phyloP scores from a whole-genome alignment of 2,329 filamentous ascomycete species.

The Nannizzia gypsea region DNA sequence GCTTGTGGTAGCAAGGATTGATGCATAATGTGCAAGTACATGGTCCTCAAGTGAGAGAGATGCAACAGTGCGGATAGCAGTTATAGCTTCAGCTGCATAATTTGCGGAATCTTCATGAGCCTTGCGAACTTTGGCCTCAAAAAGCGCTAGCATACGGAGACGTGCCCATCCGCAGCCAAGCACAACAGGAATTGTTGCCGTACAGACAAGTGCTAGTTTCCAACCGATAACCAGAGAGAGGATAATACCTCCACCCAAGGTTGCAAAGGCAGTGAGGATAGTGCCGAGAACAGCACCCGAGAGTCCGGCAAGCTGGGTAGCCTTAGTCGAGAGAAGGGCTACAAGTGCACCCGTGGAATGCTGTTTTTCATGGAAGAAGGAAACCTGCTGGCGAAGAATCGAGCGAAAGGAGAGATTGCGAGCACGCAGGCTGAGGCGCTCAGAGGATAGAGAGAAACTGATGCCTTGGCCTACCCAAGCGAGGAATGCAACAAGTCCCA shows the following conservation, averaged over 20 bases:
- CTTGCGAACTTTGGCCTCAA: conserved; percentile 66
- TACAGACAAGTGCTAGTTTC: conserved; percentile 77
- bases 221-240: conserved; percentile 66
- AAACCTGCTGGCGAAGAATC: conserved; percentile 84
- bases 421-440: conserved; percentile 72
- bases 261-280: conserved; percentile 66
- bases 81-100: too few species aligned
- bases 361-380: conserved; percentile 79
- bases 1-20: too few species aligned
- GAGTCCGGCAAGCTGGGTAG: conserved; percentile 75
- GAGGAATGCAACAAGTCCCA: conserved; percentile 61
- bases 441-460: conserved; percentile 73
- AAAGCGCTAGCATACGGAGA: conserved; percentile 70
- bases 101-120: conserved; percentile 70
- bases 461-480: conserved; percentile 57
- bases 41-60: too few species aligned
- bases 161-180: conserved; percentile 71
- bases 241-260: conserved; percentile 59
- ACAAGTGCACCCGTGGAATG: conserved; percentile 83
- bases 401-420: conserved; percentile 70
- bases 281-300: conserved; percentile 80
- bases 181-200: conserved; percentile 63
- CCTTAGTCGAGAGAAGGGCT: conserved; percentile 76
- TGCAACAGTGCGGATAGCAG: too few species aligned
- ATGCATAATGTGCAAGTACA: too few species aligned